Evolutionary conservation across 2,329 filamentous ascomycete genomes (phyloP).

Genomic region (Fusarium verticillioides): DNA sequence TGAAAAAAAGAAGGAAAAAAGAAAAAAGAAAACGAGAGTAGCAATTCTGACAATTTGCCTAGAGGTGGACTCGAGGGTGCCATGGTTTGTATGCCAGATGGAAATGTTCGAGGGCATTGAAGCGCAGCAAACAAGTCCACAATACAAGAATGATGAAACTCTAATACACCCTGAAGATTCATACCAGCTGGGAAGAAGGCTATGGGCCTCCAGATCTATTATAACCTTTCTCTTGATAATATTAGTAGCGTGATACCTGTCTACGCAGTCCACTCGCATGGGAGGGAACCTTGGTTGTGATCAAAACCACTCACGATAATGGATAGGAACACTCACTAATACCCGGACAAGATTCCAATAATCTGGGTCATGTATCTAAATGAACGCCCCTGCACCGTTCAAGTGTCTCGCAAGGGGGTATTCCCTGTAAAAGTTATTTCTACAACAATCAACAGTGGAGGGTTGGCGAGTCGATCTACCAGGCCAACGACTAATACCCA

Average conservation of each 20-base stretch:
- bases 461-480: neutral
- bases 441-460: neutral
- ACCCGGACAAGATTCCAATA: neutral
- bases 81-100: neutral
- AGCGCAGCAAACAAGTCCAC: neutral
- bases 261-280: neutral
- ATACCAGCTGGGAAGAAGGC: neutral
- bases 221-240: neutral
- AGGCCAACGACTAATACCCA: neutral
- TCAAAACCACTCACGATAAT: neutral
- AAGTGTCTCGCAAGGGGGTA: neutral
- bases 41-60: neutral
- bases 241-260: neutral
- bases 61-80: neutral
- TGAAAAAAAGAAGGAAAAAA: neutral
- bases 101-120: neutral
- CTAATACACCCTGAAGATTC: neutral
- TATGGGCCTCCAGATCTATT: neutral
- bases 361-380: neutral
- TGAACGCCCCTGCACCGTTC: neutral
- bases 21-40: neutral
- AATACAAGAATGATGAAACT: neutral
- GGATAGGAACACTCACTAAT: neutral
- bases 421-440: neutral
- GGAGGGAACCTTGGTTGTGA: neutral